These are phyloP conservation scores for Cyberlindnera xishuangbannaensis DNA, from an alignment of 805 yeast genomes.

Conservation along the genomic window DNA sequence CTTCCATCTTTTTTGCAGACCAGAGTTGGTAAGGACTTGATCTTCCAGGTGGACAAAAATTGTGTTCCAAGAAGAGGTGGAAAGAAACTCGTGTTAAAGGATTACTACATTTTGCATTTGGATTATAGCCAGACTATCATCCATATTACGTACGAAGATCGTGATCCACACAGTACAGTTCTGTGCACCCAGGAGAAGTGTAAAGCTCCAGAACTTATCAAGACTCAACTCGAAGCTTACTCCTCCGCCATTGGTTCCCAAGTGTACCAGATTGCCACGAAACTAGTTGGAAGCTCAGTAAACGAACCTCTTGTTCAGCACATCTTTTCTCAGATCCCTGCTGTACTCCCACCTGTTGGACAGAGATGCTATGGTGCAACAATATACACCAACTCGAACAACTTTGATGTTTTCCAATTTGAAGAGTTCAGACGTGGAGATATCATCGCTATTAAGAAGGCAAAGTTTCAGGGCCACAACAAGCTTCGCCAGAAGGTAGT, in stretches of 20 bases:
- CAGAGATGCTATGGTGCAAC: conserved; percentile 67
- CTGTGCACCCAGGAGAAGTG: conserved; percentile 27
- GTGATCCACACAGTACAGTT: conserved; percentile 49
- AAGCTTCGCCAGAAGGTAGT: conserved; percentile 51
- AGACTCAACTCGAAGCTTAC: conserved; percentile 42
- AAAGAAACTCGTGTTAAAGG: conserved; percentile 42
- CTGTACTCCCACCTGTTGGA: conserved; percentile 54
- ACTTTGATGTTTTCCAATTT: conserved; percentile 41
- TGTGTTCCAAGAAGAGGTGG: conserved; percentile 52
- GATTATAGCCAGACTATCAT: conserved; percentile 66
- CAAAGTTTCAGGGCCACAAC: conserved; percentile 63
- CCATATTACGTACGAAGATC: conserved; percentile 48
- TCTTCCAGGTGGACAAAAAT: conserved; percentile 62
- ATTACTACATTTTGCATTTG: conserved; percentile 64
- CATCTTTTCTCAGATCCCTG: conserved; percentile 34
- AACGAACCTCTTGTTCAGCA: conserved; percentile 28
- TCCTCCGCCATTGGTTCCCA: conserved; percentile 46
- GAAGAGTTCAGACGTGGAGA: conserved; percentile 82
- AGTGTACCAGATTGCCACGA: conserved; percentile 40
- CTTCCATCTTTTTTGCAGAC: conserved; percentile 48
- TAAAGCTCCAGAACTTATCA: conserved; percentile 40
- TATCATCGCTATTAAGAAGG: conserved; percentile 68
- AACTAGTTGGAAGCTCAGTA: conserved; percentile 25
- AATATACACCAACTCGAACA: conserved; percentile 51
- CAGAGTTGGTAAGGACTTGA: conserved; percentile 41